Evolutionary conservation across 805 yeast species (phyloP).

Genomic region (Myxozyma lipomycoides): DNA sequence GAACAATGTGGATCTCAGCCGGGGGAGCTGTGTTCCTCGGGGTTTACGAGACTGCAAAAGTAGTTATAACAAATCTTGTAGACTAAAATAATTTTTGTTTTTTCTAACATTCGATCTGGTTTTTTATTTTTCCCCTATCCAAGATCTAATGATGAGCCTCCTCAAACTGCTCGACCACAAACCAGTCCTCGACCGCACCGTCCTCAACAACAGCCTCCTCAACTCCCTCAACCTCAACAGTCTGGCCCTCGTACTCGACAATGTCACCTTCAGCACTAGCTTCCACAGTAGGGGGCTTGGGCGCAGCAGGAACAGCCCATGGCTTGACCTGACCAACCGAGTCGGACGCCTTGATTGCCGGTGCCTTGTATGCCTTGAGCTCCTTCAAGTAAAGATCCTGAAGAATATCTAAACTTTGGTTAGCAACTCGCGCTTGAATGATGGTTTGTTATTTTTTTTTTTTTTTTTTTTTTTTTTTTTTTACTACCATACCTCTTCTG

Average conservation of each 20-base stretch:
- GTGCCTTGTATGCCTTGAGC: slow-evolving; percentile 84
- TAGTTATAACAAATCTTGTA: no score
- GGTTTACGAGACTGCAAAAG: slow-evolving; percentile 63
- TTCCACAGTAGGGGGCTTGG: slow-evolving; percentile 56
- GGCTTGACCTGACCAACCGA: slow-evolving; percentile 75
- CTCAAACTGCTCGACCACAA: slow-evolving; percentile 42
- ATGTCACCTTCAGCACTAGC: slow-evolving; percentile 69
- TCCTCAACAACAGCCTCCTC: slow-evolving; percentile 45
- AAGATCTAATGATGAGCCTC: slow-evolving; percentile 37
- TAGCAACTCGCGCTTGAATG: not conserved
- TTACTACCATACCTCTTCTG: not conserved
- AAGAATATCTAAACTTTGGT: slow-evolving; percentile 49
- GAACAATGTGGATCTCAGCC: slow-evolving; percentile 96
- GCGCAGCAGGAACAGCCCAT: slow-evolving; percentile 78
- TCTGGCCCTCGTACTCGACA: slow-evolving; percentile 52
- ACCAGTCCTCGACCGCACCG: slow-evolving; percentile 40
- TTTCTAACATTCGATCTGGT: slow-evolving; percentile 1
- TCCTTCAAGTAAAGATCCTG: slow-evolving; percentile 84
- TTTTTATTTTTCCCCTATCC: not conserved
- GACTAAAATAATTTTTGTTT: no score
- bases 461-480: no score
- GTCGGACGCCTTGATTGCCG: slow-evolving; percentile 65
- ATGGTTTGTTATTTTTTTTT: not conserved
- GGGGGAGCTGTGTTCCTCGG: slow-evolving; percentile 98
- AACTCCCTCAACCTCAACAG: slow-evolving; percentile 69